Conservation (phyloP, 305 asterid species). For the Euphrasia arctica region DNA sequence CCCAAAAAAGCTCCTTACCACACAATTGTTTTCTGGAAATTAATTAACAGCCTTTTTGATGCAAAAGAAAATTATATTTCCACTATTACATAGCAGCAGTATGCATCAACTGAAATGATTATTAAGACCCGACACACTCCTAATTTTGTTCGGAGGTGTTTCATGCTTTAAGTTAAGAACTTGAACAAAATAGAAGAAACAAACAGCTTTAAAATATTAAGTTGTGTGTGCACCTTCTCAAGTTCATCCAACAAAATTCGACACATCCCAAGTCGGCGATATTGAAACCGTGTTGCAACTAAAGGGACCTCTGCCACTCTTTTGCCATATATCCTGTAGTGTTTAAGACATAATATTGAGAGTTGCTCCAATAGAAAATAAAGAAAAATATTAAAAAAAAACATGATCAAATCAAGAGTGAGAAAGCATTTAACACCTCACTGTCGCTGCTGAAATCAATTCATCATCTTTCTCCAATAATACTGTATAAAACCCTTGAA, state of each 20-base stretch:
- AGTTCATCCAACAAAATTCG: constrained; percentile 80
- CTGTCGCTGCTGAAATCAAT: too few relatives aligned
- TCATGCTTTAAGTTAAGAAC: not conserved
- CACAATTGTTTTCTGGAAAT: not conserved
- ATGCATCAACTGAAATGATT: not conserved
- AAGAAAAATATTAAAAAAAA: too few relatives aligned
- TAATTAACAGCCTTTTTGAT: not conserved
- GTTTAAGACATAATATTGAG: too few relatives aligned
- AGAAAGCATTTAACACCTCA: too few relatives aligned
- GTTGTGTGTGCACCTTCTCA: constrained; percentile 60
- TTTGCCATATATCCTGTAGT: too few relatives aligned
- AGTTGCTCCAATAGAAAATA: too few relatives aligned
- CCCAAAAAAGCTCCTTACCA: not conserved
- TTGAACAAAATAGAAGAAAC: not conserved
- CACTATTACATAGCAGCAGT: not conserved
- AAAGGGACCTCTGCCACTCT: too few relatives aligned
- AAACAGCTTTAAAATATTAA: constrained; percentile 5
- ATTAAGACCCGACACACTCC: not conserved
- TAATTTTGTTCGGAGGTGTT: not conserved
- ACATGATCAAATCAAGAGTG: too few relatives aligned
- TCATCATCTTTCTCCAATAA: too few relatives aligned
- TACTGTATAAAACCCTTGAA: too few relatives aligned
- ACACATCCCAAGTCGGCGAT: constrained; percentile 95
- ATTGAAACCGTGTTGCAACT: constrained; percentile 75
- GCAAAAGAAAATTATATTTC: not conserved